Conservation (phyloP, 2,329 filamentous ascomycete genomes). For the Esteya vermicola region DNA sequence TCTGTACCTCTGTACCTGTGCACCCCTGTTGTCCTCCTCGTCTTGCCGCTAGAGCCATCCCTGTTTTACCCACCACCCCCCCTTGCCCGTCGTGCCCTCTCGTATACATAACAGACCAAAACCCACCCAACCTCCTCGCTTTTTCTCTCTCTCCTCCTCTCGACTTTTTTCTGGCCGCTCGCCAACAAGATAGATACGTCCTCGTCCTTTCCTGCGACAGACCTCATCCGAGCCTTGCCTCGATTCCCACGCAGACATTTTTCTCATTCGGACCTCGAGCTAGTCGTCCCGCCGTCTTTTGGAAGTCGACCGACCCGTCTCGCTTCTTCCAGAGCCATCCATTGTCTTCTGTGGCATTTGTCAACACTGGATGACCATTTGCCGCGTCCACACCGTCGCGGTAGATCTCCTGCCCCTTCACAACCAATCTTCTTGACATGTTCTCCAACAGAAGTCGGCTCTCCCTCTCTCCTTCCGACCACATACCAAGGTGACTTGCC, state of each 20-base stretch:
- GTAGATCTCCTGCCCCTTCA: background rate
- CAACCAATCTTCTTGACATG: conserved; percentile 31
- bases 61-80: conserved; percentile 8
- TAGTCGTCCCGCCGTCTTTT: conserved; percentile 16
- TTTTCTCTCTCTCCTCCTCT: background rate
- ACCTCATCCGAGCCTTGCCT: no score
- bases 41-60: conserved; percentile 4
- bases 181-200: conserved; percentile 4
- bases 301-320: conserved; percentile 23
- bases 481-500: conserved; percentile 47
- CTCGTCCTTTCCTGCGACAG: background rate
- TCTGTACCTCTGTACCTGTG: no score
- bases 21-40: background rate
- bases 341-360: conserved; percentile 20
- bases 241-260: conserved; percentile 3
- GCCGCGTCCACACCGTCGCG: no score
- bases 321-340: conserved; percentile 21
- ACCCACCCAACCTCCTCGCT: conserved; percentile 4
- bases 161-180: conserved; percentile 6
- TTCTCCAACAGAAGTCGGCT: conserved; percentile 39
- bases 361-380: conserved; percentile 25
- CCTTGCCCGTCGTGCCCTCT: background rate
- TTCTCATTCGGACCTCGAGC: no score
- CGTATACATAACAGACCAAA: conserved; percentile 7
- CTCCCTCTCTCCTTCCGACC: conserved; percentile 42